Percentiles rank a stretch among this genome's conserved stretches.
These are phyloP conservation scores for Silene uniflora DNA, from an alignment of 148 eudicot genomes.

Conservation along the genomic window DNA sequence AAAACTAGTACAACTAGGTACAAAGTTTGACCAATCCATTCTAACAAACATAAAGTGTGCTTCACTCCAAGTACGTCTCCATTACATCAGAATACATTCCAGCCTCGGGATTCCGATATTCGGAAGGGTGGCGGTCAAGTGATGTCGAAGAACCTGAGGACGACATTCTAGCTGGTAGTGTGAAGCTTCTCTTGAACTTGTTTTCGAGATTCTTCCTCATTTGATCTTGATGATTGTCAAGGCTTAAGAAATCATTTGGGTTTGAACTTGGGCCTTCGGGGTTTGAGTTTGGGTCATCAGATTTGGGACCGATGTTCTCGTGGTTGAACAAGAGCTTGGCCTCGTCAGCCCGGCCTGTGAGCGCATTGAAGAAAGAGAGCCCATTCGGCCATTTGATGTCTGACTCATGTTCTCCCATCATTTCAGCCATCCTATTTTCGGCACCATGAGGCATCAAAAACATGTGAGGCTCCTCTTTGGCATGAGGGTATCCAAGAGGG, in stretches of 20 bases:
- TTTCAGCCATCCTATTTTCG: constrained; percentile 58
- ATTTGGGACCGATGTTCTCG: constrained; percentile 51
- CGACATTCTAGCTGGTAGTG: constrained; percentile 78
- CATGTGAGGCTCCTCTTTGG: constrained; percentile 82
- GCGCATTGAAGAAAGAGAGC: constrained; percentile 67
- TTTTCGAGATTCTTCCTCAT: constrained; percentile 57
- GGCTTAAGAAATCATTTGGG: constrained; percentile 70
- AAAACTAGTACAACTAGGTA: constrained; percentile 35
- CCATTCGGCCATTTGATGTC: constrained; percentile 96
- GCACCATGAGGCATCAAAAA: constrained; percentile 69
- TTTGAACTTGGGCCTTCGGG: constrained; percentile 45
- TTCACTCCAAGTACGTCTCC: constrained; percentile 75
- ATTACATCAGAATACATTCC: constrained; percentile 89
- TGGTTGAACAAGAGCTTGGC: constrained; percentile 66
- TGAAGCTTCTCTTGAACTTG: constrained; percentile 84
- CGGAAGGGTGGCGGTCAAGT: constrained; percentile 64
- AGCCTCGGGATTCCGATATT: constrained; percentile 50
- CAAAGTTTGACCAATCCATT: constrained; percentile 21
- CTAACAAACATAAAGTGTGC: neutral
- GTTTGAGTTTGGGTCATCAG: constrained; percentile 33
- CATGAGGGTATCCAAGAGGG: constrained; percentile 49
- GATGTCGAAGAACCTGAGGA: constrained; percentile 80
- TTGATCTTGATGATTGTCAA: constrained; percentile 54
- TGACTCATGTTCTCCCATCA: constrained; percentile 65
- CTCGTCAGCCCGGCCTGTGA: constrained; percentile 71